Percentiles rank a stretch among this genome's conserved stretches.
Conservation (phyloP, 2,329 filamentous ascomycete genomes). For the Periglandula ipomoeae region DNA sequence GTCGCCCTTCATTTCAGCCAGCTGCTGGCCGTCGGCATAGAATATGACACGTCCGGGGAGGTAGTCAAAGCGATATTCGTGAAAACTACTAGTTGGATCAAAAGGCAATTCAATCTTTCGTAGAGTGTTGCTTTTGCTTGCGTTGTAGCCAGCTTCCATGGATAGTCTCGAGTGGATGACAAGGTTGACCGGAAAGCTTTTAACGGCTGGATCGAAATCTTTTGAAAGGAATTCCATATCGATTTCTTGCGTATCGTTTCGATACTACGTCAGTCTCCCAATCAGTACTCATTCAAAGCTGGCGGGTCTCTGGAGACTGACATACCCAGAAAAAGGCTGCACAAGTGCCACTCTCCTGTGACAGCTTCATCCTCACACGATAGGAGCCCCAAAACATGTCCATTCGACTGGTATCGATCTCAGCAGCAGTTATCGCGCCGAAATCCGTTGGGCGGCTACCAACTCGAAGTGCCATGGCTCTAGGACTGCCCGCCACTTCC, state of each 20-base stretch:
- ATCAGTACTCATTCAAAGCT: not conserved
- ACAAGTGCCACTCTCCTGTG: conserved; percentile 56
- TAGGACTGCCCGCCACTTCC: conserved; percentile 28
- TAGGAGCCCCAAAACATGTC: conserved; percentile 66
- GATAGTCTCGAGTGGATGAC: conserved; percentile 63
- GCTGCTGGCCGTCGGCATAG: conserved; percentile 53
- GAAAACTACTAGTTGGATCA: conserved; percentile 54
- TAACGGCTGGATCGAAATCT: conserved; percentile 44
- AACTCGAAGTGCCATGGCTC: conserved; percentile 47
- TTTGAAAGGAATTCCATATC: conserved; percentile 71
- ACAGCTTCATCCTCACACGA: conserved; percentile 56
- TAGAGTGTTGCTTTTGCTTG: conserved; percentile 49
- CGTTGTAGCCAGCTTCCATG: conserved; percentile 50
- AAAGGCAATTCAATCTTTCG: conserved; percentile 52
- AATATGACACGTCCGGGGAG: conserved; percentile 53
- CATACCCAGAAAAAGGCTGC: conserved; percentile 70
- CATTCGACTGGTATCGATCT: conserved; percentile 50
- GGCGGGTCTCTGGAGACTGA: not conserved
- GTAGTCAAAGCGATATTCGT: conserved; percentile 78
- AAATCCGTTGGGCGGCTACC: conserved; percentile 29
- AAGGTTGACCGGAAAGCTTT: conserved; percentile 56
- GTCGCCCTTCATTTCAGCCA: conserved; percentile 47
- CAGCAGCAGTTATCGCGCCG: conserved; percentile 50
- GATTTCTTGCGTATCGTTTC: conserved; percentile 71
- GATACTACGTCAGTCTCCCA: conserved; percentile 42